These are phyloP conservation scores for Aethionema arabicum DNA, from an alignment of 345 rosid genomes.

Conservation along the genomic window DNA sequence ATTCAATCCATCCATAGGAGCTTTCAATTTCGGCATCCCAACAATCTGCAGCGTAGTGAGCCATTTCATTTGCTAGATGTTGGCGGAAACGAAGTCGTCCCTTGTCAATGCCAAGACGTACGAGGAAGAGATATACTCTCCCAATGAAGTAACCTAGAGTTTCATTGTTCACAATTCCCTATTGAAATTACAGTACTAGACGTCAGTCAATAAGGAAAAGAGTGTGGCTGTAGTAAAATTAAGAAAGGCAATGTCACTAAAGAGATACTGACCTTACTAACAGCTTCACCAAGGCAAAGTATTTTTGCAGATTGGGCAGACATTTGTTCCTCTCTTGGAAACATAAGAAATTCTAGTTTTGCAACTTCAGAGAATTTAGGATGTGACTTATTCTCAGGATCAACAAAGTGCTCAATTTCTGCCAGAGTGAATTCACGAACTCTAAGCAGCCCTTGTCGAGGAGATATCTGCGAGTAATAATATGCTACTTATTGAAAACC, in stretches of 20 bases:
- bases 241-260: not conserved
- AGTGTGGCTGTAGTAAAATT: not conserved
- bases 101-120: slow-evolving; percentile 75
- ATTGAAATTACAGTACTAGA: slow-evolving; percentile 15
- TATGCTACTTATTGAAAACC: not conserved
- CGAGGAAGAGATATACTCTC: slow-evolving; percentile 84
- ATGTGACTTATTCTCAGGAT: slow-evolving; percentile 94
- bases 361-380: slow-evolving; percentile 72
- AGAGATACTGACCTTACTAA: slow-evolving; percentile 57
- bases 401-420: slow-evolving; percentile 96
- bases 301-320: slow-evolving; percentile 75
- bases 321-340: slow-evolving; percentile 86
- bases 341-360: slow-evolving; percentile 77
- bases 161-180: slow-evolving; percentile 93
- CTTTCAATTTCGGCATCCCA: slow-evolving; percentile 99
- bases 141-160: slow-evolving; percentile 97
- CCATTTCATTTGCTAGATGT: slow-evolving; percentile 98
- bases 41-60: slow-evolving; percentile 97
- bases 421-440: slow-evolving; percentile 96
- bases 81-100: slow-evolving; percentile 83
- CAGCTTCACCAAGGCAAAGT: slow-evolving; percentile 69
- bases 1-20: slow-evolving; percentile 96
- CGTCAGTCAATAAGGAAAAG: slow-evolving; percentile 23
- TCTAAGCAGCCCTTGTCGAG: slow-evolving; percentile 96
- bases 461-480: slow-evolving; percentile 62